Percentiles rank a stretch among this genome's conserved stretches.
Evolutionary conservation across 2,329 filamentous ascomycete species (phyloP).

Genomic region (Fusarium sororula): DNA sequence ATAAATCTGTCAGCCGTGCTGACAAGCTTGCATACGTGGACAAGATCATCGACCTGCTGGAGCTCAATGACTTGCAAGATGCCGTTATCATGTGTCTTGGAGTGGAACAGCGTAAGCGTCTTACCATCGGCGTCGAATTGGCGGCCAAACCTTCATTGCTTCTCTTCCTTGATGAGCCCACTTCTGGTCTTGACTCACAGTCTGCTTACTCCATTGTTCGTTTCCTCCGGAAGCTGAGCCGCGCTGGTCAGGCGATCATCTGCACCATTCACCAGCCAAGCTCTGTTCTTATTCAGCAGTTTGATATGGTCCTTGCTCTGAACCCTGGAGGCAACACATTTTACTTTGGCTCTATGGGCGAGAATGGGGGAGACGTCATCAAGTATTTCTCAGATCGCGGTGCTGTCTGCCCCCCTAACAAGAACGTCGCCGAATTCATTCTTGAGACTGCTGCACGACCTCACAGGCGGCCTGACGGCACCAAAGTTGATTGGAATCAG

Average conservation of each 20-base stretch:
- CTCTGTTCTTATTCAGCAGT: conserved; percentile 62
- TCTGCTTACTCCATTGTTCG: conserved; percentile 67
- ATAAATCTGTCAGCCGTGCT: conserved; percentile 59
- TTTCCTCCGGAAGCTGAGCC: conserved; percentile 66
- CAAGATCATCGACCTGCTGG: conserved; percentile 70
- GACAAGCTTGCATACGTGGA: conserved; percentile 75
- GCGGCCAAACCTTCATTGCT: conserved; percentile 64
- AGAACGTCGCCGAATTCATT: conserved; percentile 61
- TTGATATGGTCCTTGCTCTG: conserved; percentile 63
- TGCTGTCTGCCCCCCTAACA: conserved; percentile 67
- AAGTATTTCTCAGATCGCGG: conserved; percentile 68
- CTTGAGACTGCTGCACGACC: conserved; percentile 55
- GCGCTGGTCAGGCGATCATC: conserved; percentile 65
- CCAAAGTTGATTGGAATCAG: conserved; percentile 74
- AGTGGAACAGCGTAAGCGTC: conserved; percentile 63
- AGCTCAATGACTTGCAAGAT: conserved; percentile 70
- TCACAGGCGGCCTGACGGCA: conserved; percentile 47
- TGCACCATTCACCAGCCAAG: conserved; percentile 68
- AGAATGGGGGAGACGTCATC: conserved; percentile 55
- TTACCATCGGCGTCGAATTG: conserved; percentile 64
- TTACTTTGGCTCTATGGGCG: conserved; percentile 64
- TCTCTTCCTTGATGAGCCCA: conserved; percentile 69
- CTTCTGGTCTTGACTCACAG: conserved; percentile 64
- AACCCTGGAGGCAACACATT: conserved; percentile 60
- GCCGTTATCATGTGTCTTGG: conserved; percentile 68